These are phyloP conservation scores for Epichloe hybrida DNA, from an alignment of 2,329 filamentous ascomycete species.

Conservation along the genomic window DNA sequence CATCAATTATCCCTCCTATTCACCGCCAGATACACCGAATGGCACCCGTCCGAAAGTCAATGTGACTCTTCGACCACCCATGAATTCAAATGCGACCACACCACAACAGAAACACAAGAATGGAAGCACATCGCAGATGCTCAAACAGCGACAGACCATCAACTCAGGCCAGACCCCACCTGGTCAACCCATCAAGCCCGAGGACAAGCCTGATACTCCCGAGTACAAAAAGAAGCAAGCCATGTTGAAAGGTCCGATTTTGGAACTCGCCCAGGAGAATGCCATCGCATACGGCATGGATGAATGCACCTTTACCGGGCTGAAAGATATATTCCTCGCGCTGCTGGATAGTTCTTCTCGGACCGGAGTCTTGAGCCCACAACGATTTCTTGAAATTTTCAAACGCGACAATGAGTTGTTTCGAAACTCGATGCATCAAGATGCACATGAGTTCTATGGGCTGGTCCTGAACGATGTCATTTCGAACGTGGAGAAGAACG, in stretches of 20 bases:
- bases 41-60: slow-evolving; percentile 41
- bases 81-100: slow-evolving; percentile 31
- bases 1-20: slow-evolving; percentile 71
- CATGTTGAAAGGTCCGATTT: slow-evolving; percentile 71
- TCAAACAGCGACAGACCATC: slow-evolving; percentile 41
- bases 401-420: slow-evolving; percentile 96
- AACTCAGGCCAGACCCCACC: slow-evolving; percentile 40
- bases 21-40: slow-evolving; percentile 56
- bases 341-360: slow-evolving; percentile 69
- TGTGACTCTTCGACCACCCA: slow-evolving; percentile 45
- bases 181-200: slow-evolving; percentile 50
- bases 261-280: slow-evolving; percentile 76
- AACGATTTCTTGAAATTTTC: slow-evolving; percentile 86
- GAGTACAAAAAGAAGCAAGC: slow-evolving; percentile 98
- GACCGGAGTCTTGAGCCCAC: slow-evolving; percentile 81
- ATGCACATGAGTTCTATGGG: slow-evolving; percentile 94
- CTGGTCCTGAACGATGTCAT: slow-evolving; percentile 93
- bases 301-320: slow-evolving; percentile 83
- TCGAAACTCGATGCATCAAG: slow-evolving; percentile 91
- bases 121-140: slow-evolving; percentile 40
- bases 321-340: slow-evolving; percentile 93
- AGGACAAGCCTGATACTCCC: slow-evolving; percentile 87
- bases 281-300: slow-evolving; percentile 76
- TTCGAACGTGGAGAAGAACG: slow-evolving; percentile 81
- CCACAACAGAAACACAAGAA: slow-evolving; percentile 35